Conservation (phyloP, 306 rosid genomes). For the Rubus parviflorus region DNA sequence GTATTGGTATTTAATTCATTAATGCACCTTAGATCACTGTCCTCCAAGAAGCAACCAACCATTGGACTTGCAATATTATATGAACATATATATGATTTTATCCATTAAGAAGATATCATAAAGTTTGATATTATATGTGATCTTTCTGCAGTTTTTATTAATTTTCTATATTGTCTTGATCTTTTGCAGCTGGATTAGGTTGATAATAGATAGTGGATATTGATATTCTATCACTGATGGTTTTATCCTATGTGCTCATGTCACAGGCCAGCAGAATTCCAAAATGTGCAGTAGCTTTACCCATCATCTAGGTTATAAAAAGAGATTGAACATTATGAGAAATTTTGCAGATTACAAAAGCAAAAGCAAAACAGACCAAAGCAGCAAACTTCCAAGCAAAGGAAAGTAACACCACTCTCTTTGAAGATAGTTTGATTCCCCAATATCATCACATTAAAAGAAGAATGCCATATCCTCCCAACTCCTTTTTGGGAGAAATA, state of each 20-base stretch:
- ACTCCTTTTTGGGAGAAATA: slow-evolving; percentile 7
- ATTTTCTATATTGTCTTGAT: neutral
- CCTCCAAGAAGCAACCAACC: neutral
- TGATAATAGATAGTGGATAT: neutral
- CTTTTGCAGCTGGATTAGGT: slow-evolving; percentile 2
- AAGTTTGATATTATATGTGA: neutral
- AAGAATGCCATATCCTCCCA: slow-evolving; percentile 31
- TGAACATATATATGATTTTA: neutral
- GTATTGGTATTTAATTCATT: neutral
- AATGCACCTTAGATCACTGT: neutral
- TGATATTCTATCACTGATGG: neutral
- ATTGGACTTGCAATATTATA: slow-evolving; percentile 6
- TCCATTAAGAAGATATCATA: slow-evolving; percentile 1
- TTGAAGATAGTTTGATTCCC: slow-evolving; percentile 37
- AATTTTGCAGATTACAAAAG: slow-evolving; percentile 3
- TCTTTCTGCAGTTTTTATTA: neutral
- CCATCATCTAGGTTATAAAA: neutral
- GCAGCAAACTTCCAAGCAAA: slow-evolving; percentile 39
- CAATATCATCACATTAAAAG: slow-evolving; percentile 21
- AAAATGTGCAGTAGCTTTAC: neutral
- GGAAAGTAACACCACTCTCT: slow-evolving; percentile 1
- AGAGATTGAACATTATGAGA: neutral
- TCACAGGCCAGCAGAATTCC: neutral
- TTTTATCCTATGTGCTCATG: neutral
- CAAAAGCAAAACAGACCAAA: slow-evolving; percentile 25